phyloP scores from a whole-genome alignment of 75 land plant species.

The Larix kaempferi region DNA sequence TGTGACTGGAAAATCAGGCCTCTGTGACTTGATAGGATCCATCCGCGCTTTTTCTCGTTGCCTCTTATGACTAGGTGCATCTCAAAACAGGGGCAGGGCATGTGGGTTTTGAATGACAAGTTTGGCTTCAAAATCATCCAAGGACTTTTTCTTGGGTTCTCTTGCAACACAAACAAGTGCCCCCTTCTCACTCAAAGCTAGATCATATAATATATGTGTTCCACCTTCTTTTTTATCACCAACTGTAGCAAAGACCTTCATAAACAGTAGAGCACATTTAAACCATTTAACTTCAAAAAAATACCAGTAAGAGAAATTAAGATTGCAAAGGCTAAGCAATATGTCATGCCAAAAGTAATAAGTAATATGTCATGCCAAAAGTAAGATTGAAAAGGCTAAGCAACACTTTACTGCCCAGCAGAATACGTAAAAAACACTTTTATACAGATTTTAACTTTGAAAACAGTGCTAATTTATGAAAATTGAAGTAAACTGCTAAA shows the following conservation, averaged over 20 bases:
- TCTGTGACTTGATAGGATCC: slow-evolving; percentile 88
- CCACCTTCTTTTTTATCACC: slow-evolving; percentile 95
- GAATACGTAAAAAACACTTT: too few species aligned
- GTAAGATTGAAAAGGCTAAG: background rate
- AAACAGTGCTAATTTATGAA: too few species aligned
- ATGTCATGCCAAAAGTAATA: too few species aligned
- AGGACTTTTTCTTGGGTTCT: slow-evolving; percentile 90
- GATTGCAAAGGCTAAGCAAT: too few species aligned
- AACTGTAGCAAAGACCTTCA: slow-evolving; percentile 84
- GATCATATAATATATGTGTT: slow-evolving; percentile 92
- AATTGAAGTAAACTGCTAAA: background rate
- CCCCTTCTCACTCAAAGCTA: slow-evolving; percentile 87
- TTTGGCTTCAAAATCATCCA: slow-evolving; percentile 83
- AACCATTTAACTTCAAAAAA: background rate
- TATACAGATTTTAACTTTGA: too few species aligned
- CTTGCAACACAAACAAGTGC: slow-evolving; percentile 96
- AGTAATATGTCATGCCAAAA: background rate
- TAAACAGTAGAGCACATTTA: background rate
- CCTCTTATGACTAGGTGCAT: slow-evolving; percentile 91
- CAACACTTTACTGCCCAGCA: background rate
- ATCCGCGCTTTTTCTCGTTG: slow-evolving; percentile 86
- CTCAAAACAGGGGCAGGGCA: slow-evolving; percentile 93
- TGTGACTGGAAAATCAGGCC: slow-evolving; percentile 89
- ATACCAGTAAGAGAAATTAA: background rate
- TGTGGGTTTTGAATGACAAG: slow-evolving; percentile 98